Evolutionary conservation across 768 basidiomycete genomes (phyloP).

Genomic region (Amylocystis lapponica): DNA sequence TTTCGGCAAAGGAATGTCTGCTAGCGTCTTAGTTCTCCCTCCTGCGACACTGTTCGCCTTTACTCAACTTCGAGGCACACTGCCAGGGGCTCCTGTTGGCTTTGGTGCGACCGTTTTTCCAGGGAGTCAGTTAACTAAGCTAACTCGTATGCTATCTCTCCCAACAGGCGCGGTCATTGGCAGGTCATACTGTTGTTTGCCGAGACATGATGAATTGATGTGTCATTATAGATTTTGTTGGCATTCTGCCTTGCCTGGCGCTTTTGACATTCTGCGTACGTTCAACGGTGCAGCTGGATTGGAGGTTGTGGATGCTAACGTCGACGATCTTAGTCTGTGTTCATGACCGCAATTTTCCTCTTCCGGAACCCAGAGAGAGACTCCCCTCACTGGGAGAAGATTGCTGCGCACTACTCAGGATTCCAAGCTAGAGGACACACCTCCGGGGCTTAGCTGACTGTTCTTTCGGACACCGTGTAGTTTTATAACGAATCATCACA

Average conservation of each 20-base stretch:
- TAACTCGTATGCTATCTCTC: not conserved
- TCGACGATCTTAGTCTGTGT: conserved; percentile 1
- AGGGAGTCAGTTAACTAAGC: not conserved
- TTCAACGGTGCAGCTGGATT: not conserved
- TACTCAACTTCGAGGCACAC: conserved; percentile 18
- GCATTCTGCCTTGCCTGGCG: conserved; percentile 11
- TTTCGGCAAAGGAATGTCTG: conserved; percentile 15
- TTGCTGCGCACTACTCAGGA: too few species aligned
- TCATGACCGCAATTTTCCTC: conserved; percentile 14
- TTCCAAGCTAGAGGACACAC: too few species aligned
- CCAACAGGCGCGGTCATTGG: conserved; percentile 8
- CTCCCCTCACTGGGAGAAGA: conserved; percentile 4
- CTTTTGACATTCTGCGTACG: conserved; percentile 11
- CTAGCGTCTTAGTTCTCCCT: conserved; percentile 17
- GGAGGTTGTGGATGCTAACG: not conserved
- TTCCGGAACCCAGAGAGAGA: conserved; percentile 10
- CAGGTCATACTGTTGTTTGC: not conserved
- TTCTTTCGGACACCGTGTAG: too few species aligned
- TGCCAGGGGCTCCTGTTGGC: conserved; percentile 19
- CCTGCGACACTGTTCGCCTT: conserved; percentile 24
- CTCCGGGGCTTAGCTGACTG: too few species aligned
- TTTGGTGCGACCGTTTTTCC: conserved; percentile 22
- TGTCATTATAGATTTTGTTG: conserved; percentile 8
- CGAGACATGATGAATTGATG: not conserved
- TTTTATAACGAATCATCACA: too few species aligned